Percentiles rank a stretch among this genome's conserved stretches.
Conservation (phyloP, 164 flowering plant genomes). For the Kalanchoe fedtschenkoi region DNA sequence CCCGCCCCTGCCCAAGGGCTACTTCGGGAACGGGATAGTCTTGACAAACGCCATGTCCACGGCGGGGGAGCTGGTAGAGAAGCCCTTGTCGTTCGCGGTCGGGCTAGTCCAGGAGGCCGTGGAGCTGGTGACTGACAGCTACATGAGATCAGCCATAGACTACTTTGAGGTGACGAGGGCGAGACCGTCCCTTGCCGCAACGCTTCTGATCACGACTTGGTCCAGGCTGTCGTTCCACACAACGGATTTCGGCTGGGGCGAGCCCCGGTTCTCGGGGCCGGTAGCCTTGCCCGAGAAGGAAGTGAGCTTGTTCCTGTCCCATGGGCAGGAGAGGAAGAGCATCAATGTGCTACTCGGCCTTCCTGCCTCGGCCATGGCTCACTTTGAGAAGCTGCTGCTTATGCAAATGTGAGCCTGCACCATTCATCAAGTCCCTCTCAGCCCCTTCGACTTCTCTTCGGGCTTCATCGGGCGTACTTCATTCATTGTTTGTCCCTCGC, state of each 20-base stretch:
- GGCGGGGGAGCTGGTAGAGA: constrained; percentile 49
- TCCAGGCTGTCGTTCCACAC: constrained; percentile 66
- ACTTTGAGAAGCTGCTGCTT: constrained; percentile 48
- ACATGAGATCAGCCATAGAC: constrained; percentile 85
- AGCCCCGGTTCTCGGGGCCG: constrained; percentile 72
- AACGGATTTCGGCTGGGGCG: constrained; percentile 92
- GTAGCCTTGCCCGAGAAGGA: constrained; percentile 84
- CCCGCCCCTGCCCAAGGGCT: constrained; percentile 68
- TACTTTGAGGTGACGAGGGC: constrained; percentile 66
- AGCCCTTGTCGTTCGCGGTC: constrained; percentile 47
- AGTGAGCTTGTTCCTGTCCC: constrained; percentile 62
- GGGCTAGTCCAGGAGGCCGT: constrained; percentile 56
- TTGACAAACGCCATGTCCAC: constrained; percentile 51
- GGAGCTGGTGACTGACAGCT: constrained; percentile 47
- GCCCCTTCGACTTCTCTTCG: too few relatives aligned
- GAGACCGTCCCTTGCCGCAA: constrained; percentile 68
- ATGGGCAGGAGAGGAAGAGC: constrained; percentile 61
- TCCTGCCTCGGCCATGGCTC: constrained; percentile 78
- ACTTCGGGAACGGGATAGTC: constrained; percentile 81
- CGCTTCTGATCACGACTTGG: constrained; percentile 83
- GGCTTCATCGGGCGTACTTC: too few relatives aligned
- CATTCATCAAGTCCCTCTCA: too few relatives aligned
- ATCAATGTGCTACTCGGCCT: constrained; percentile 78
- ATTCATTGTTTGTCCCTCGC: too few relatives aligned
- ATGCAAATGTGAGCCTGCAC: constrained; percentile 18